Conservation (phyloP, 73 alveolate genomes). For the Paramecium bursaria region DNA sequence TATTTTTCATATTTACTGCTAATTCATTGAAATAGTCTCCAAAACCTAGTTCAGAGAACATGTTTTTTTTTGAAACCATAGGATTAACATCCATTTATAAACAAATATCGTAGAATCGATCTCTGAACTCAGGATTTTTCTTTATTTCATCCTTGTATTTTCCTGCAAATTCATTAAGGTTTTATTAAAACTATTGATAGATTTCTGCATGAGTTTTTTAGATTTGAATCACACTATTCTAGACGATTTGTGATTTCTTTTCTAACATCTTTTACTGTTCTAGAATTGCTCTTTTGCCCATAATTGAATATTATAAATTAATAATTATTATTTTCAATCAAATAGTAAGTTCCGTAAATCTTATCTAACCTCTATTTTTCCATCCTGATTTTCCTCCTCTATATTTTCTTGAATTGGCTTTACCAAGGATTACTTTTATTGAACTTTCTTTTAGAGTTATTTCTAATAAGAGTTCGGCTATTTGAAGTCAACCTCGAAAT, state of each 20-base stretch:
- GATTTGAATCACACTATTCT: no score
- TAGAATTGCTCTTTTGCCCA: no score
- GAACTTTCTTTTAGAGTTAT: slow-evolving; percentile 1
- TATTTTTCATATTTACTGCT: slow-evolving; percentile 51
- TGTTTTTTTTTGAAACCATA: slow-evolving; percentile 62
- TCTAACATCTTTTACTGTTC: no score
- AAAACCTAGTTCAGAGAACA: slow-evolving; percentile 64
- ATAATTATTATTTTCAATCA: no score
- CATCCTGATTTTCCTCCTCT: slow-evolving; percentile 46
- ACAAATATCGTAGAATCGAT: slow-evolving; percentile 58
- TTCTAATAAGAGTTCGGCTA: background rate
- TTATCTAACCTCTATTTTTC: slow-evolving; percentile 45
- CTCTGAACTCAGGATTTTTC: slow-evolving; percentile 70
- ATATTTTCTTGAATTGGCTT: background rate
- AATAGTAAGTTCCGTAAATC: slow-evolving; percentile 41
- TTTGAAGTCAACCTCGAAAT: slow-evolving; percentile 37
- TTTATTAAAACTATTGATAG: slow-evolving; percentile 59
- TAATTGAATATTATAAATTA: no score
- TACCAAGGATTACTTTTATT: slow-evolving; percentile 23
- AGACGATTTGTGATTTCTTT: no score
- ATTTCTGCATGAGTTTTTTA: no score
- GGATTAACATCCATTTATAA: slow-evolving; percentile 65
- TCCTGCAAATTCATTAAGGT: slow-evolving; percentile 58
- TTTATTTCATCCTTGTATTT: slow-evolving; percentile 55
- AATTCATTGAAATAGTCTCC: slow-evolving; percentile 70